These are phyloP conservation scores for Hydnum rufescens DNA, from an alignment of 768 basidiomycete species.

Conservation along the genomic window DNA sequence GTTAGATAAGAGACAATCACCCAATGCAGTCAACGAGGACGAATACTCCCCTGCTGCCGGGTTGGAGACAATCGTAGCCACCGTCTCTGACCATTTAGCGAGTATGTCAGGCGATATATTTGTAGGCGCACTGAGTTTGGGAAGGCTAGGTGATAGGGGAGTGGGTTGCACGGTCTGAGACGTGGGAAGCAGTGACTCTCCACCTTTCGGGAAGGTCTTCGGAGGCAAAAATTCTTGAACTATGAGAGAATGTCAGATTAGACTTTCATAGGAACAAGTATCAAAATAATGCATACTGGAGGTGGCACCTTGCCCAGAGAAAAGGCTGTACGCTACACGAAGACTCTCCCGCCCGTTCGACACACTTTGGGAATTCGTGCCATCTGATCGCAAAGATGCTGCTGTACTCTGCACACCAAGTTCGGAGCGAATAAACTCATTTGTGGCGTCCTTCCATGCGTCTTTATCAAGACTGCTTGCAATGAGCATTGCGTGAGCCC, in stretches of 20 bases:
- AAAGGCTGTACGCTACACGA: constrained; percentile 61
- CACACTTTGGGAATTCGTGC: constrained; percentile 5
- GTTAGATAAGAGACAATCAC: constrained; percentile 55
- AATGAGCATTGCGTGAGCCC: constrained; percentile 93
- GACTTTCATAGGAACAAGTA: neutral
- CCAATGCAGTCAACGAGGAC: constrained; percentile 60
- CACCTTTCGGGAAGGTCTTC: constrained; percentile 23
- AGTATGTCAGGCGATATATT: constrained; percentile 44
- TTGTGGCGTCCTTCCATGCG: constrained; percentile 77
- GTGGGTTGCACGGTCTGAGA: constrained; percentile 18
- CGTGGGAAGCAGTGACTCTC: constrained; percentile 12
- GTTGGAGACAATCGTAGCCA: constrained; percentile 62
- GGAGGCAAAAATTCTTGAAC: constrained; percentile 58
- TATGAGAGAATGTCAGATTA: constrained; percentile 15
- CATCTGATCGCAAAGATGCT: constrained; percentile 14
- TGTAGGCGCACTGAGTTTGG: constrained; percentile 23
- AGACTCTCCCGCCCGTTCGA: constrained; percentile 49
- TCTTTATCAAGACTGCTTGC: constrained; percentile 86
- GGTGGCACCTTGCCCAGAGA: constrained; percentile 62
- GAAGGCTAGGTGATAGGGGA: constrained; percentile 46
- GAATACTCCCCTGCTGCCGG: constrained; percentile 29
- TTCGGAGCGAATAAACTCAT: constrained; percentile 66
- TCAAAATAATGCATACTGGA: constrained; percentile 34
- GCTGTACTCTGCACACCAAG: constrained; percentile 23
- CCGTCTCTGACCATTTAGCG: constrained; percentile 67